Conservation (phyloP, 306 rosid species). For the Cicer cuneatum region DNA sequence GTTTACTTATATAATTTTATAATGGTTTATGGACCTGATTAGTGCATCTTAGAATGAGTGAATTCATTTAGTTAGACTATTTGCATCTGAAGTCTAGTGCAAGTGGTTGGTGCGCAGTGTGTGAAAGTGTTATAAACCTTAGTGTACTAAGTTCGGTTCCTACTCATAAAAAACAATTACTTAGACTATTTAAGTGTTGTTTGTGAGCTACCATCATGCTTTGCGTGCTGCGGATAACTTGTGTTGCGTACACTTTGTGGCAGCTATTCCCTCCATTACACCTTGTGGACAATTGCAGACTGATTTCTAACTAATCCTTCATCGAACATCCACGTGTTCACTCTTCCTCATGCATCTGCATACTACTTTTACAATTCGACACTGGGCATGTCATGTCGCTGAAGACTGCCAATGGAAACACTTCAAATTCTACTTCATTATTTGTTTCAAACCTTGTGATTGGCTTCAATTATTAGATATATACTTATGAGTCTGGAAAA, state of each 20-base stretch:
- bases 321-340: slow-evolving; percentile 7
- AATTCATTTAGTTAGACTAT: slow-evolving; percentile 28
- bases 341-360: background rate
- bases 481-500: background rate
- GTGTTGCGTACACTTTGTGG: slow-evolving; percentile 51
- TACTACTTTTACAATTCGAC: slow-evolving; percentile 34
- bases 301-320: slow-evolving; percentile 40
- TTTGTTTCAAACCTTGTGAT: slow-evolving; percentile 2
- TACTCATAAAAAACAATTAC: no score
- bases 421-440: slow-evolving; percentile 16
- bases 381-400: slow-evolving; percentile 14
- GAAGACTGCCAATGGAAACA: slow-evolving; percentile 22
- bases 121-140: no score
- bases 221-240: slow-evolving; percentile 48
- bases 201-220: slow-evolving; percentile 41
- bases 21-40: slow-evolving; percentile 32
- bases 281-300: slow-evolving; percentile 43
- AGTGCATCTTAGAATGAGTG: slow-evolving; percentile 32
- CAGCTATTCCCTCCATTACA: slow-evolving; percentile 41
- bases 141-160: no score
- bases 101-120: no score
- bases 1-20: slow-evolving; percentile 30
- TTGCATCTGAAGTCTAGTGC: background rate
- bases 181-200: slow-evolving; percentile 40
- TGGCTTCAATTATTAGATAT: background rate